phyloP scores from a whole-genome alignment of 176 grass and related monocot species.

The Aegilops longissima region DNA sequence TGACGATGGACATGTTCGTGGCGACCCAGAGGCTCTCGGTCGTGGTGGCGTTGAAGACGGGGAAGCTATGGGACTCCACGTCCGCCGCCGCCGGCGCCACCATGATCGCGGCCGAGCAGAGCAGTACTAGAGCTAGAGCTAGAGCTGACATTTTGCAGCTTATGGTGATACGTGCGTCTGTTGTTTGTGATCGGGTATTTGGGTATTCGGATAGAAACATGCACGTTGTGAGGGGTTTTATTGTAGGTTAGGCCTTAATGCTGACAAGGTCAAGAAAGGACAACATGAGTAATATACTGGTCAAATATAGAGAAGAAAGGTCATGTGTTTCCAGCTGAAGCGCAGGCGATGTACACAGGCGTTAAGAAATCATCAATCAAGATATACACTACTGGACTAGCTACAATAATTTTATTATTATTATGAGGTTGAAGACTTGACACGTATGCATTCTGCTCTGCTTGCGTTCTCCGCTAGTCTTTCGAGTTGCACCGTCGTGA shows the following conservation, averaged over 20 bases:
- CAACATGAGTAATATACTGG: neutral
- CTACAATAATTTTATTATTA: too few relatives aligned
- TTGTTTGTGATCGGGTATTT: neutral
- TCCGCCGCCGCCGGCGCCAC: neutral
- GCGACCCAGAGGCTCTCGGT: neutral
- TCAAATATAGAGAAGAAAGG: neutral
- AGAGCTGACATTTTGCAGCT: neutral
- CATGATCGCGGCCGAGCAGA: neutral
- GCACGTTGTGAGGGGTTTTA: neutral
- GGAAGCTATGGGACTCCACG: neutral
- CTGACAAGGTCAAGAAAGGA: constrained; percentile 6
- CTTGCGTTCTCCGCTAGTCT: neutral
- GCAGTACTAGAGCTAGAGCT: neutral
- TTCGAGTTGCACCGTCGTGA: neutral
- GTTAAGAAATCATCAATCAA: neutral
- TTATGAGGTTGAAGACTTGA: neutral
- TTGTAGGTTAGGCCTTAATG: neutral
- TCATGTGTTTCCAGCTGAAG: neutral
- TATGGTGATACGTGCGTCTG: neutral
- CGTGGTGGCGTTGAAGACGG: neutral
- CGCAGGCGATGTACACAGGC: too few relatives aligned
- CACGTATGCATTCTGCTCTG: neutral
- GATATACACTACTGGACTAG: too few relatives aligned
- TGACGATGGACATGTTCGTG: neutral
- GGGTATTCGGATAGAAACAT: neutral